Evolutionary conservation across 768 basidiomycete genomes (phyloP).

Genomic region (Trametes cingulata): DNA sequence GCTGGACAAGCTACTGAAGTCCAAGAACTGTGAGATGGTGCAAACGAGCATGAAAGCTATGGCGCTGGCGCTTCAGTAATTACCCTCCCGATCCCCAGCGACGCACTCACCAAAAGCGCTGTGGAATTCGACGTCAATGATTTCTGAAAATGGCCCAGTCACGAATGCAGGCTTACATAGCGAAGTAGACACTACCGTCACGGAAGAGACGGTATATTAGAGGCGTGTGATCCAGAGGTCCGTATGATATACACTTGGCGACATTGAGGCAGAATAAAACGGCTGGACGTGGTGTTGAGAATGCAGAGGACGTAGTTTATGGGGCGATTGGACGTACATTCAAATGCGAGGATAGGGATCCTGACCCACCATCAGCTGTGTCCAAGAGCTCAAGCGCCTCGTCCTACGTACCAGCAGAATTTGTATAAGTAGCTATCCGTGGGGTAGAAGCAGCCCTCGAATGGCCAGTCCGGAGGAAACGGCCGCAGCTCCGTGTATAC

Average conservation of each 20-base stretch:
- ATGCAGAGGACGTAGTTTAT: no score
- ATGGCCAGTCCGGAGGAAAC: constrained; percentile 14
- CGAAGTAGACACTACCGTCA: constrained; percentile 20
- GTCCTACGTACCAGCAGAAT: constrained; percentile 8
- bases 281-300: constrained; percentile 1
- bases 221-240: constrained; percentile 15
- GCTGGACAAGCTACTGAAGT: not conserved
- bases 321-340: constrained; percentile 4
- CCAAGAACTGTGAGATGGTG: not conserved
- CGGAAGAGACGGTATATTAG: constrained; percentile 19
- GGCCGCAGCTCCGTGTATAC: not conserved
- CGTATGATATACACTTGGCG: constrained; percentile 20
- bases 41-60: constrained; percentile 14
- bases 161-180: constrained; percentile 2
- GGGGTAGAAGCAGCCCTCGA: constrained; percentile 14
- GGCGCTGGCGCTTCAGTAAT: not conserved
- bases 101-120: constrained; percentile 13
- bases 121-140: not conserved
- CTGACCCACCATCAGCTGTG: not conserved
- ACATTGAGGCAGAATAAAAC: constrained; percentile 18
- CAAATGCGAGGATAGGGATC: constrained; percentile 16
- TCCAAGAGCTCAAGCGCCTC: not conserved
- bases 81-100: no score
- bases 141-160: not conserved
- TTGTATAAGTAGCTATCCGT: not conserved